Conservation (phyloP, 1,139 yeast genomes). For the Blastobotrys aristatus region DNA sequence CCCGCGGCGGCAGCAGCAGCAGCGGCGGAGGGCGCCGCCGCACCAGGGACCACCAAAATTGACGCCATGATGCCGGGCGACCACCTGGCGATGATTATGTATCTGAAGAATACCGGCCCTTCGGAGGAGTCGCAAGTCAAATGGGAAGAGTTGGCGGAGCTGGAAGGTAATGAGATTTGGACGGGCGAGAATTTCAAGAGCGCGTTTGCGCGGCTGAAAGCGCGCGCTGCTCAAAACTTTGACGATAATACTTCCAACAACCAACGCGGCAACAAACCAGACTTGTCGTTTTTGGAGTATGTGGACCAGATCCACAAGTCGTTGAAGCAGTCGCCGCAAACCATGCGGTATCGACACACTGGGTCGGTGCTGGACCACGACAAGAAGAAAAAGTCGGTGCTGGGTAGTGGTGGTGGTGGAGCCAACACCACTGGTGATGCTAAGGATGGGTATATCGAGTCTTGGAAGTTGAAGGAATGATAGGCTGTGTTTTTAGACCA, state of each 20-base stretch:
- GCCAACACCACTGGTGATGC: background rate
- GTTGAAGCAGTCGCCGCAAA: constrained; percentile 11
- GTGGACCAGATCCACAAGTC: constrained; percentile 20
- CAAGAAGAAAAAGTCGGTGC: background rate
- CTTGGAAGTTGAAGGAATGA: constrained; percentile 14
- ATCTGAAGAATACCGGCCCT: constrained; percentile 46
- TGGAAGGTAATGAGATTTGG: constrained; percentile 43
- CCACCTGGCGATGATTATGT: constrained; percentile 50
- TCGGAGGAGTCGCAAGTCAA: constrained; percentile 49
- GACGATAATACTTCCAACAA: background rate
- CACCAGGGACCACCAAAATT: constrained; percentile 13
- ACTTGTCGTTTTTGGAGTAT: constrained; percentile 39
- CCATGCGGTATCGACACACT: background rate
- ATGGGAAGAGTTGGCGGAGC: constrained; percentile 55
- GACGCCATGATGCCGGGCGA: constrained; percentile 46
- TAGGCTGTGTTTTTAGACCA: constrained; percentile 26
- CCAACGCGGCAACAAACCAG: background rate
- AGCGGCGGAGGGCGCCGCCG: no score
- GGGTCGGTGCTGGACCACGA: constrained; percentile 1
- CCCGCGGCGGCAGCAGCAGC: no score
- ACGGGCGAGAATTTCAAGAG: constrained; percentile 43
- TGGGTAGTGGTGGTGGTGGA: no score
- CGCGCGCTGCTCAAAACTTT: constrained; percentile 26
- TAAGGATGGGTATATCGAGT: constrained; percentile 13
- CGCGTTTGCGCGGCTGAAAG: constrained; percentile 44